Percentiles rank a stretch among this genome's conserved stretches.
Conservation (phyloP, 345 rosid species). For the Lagerstroemia speciosa region DNA sequence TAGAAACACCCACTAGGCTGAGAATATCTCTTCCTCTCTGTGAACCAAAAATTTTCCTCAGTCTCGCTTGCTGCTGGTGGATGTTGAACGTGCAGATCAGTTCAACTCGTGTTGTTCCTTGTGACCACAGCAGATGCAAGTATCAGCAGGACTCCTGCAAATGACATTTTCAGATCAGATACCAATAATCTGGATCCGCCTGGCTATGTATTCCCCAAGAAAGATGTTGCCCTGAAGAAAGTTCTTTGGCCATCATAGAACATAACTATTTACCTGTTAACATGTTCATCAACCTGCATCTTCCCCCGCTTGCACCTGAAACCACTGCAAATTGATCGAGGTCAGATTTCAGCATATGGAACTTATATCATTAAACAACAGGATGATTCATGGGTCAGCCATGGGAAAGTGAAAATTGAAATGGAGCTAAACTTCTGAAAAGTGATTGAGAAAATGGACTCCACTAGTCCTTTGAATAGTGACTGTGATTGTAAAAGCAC, state of each 20-base stretch:
- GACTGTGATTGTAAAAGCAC: too few relatives aligned
- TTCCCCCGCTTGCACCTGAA: constrained; percentile 14
- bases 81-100: neutral
- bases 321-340: constrained; percentile 12
- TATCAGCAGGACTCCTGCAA: neutral
- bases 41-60: neutral
- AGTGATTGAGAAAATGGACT: too few relatives aligned
- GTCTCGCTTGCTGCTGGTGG: neutral
- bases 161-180: neutral
- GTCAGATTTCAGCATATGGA: neutral
- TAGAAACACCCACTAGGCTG: too few relatives aligned
- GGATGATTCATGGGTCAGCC: neutral
- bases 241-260: neutral
- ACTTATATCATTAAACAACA: neutral
- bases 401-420: neutral
- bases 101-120: neutral
- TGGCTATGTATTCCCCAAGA: too few relatives aligned
- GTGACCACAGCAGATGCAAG: neutral
- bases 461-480: too few relatives aligned
- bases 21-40: too few relatives aligned
- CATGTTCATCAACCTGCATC: constrained; percentile 4
- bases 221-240: neutral
- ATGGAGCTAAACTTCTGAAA: too few relatives aligned
- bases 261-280: constrained; percentile 15
- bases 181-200: too few relatives aligned